Evolutionary conservation across 768 basidiomycete genomes (phyloP), one percentile per base, ranked within the genome.

Genomic region (Boletus speciosus): DNA sequence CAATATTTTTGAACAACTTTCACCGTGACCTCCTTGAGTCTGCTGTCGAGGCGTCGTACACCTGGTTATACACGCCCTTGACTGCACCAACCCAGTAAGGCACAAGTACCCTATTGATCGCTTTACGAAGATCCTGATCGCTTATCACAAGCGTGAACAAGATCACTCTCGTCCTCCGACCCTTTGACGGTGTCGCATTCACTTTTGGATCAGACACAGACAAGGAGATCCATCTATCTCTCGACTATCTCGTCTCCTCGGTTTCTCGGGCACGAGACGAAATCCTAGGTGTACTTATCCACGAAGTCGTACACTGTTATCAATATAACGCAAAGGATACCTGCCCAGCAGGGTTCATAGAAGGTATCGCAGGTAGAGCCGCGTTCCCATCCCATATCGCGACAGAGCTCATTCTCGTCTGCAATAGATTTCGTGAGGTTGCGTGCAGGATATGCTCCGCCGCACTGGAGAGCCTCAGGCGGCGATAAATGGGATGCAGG

Each of bases 301-400:
- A 88, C 65, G 88, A 92, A 70, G 78, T 86, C 64, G 88, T 89
- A 6, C 90, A 92, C 58, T 90, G 86, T 63, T 91, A 78, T 65
- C 90, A 91, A 63, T 80, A 83, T 68, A 77, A 88, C 60, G 86
- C 78, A 1, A 63, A 72, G 23, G 83, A 75, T 25, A 79, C 77
- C 40, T 84, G 80, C 59, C 86, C 87, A 0, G 78, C 80, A 2
- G 90, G 90, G 2, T 71, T 93, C 44, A 81, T 89, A 57, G 90
- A 93, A 64, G 90, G 90, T 19, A 77, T 93, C 27, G 90, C 89
- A 67, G 88, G 88, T 86, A 54, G 40, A 74, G 56, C 11, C n/a
- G 15, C n/a, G 29, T 38, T 40, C 16, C 16, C 39, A 49, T 32
- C 45, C 48, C 19, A 19, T 36, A 31, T 54, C 39, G 41, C 6